Base-by-base conservation (phyloP, 768 basidiomycete species). In the Mycena leptocephala region DNA sequence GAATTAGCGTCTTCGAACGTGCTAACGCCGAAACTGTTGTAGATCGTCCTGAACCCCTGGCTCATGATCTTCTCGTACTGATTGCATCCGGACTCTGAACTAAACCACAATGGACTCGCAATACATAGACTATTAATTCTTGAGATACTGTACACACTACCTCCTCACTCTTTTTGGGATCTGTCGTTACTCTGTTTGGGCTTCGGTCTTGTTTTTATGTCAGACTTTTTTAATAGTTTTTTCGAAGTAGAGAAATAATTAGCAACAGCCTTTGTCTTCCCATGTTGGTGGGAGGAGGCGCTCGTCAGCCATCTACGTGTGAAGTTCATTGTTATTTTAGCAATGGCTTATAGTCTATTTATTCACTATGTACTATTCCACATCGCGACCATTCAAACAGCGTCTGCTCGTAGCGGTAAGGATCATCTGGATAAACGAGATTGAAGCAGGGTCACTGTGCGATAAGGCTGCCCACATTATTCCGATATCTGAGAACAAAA, bases 11-110 rank as follows among this genome's bases (percentile, higher is more conserved):
- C 6, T 63, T 56, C 48, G 18, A 58, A 41, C 56, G 62, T 76
- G 71, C 32, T 39, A 72, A 66, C 72, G 46, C 65, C 73, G n/a
- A 46, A 76, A 66, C 55, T 35, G 30, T 75, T 70, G 22, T 73
- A 88, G 90, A 93, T 97, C 77, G 92, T 95, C 2, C 89, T 97
- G 70, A 97, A 97, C 80, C 96, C 95, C 0, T 95, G 93, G 93
- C 85, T 96, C 74, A 95, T 95, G 94, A 94, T 95, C 73, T 96
- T 96, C 84, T 93, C 92, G 1, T 91, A 88, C 74, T 91, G 79
- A 86, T 20, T 35, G 39, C 16, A 33, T 67, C 43, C 26, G 11
- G n/a, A n/a, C n/a, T n/a, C n/a, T n/a, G n/a, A n/a, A n/a, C n/a
- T n/a, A n/a, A 28, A 30, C 18, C 53, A 39, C 62, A n/a, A 71